Conservation (phyloP, 768 basidiomycete species). For the Calvatia gigantea region DNA sequence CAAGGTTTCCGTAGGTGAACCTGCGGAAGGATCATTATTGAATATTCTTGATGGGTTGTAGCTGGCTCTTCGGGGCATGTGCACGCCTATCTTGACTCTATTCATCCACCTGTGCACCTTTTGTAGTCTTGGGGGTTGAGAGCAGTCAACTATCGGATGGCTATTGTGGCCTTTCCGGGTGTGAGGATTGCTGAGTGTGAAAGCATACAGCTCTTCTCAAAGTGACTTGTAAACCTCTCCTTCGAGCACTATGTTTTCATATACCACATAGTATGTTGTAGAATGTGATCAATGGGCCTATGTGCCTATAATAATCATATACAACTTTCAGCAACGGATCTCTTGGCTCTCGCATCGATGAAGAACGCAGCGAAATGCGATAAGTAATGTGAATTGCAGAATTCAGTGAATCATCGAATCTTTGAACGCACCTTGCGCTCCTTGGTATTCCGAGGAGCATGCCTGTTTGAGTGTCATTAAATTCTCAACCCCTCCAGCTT, state of each 20-base stretch:
- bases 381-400: conserved; percentile 84
- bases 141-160: neutral
- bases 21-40: too few relatives aligned
- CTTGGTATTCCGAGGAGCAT: conserved; percentile 72
- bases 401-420: conserved; percentile 82
- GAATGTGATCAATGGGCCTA: conserved; percentile 24
- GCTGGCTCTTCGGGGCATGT: too few relatives aligned
- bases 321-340: conserved; percentile 57
- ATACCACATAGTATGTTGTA: conserved; percentile 17
- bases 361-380: conserved; percentile 80
- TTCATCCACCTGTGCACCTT: conserved; percentile 10
- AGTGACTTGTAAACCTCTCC: neutral
- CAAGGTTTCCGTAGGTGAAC: too few relatives aligned
- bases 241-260: neutral
- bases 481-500: conserved; percentile 41
- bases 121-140: conserved; percentile 24
- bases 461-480: conserved; percentile 75
- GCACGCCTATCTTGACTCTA: neutral
- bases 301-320: conserved; percentile 25
- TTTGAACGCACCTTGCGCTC: conserved; percentile 81
- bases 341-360: conserved; percentile 80
- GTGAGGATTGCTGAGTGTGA: neutral
- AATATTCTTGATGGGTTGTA: too few relatives aligned
- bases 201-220: conserved; percentile 12
- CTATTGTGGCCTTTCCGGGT: conserved; percentile 16